Evolutionary conservation across 306 rosid species (phyloP).

Genomic region (Clitoria ternatea): DNA sequence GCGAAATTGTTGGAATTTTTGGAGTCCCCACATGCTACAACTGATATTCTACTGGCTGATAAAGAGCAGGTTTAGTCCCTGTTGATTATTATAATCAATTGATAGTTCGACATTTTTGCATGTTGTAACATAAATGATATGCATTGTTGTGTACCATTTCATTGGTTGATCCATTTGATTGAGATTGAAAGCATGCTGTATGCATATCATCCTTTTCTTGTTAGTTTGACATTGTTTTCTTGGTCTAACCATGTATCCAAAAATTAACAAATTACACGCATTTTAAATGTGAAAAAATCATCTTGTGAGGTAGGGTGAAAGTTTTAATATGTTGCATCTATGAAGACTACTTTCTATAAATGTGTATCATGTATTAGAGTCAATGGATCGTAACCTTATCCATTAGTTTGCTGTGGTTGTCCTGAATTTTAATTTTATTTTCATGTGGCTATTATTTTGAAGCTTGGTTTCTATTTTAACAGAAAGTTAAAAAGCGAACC

Average conservation of each 20-base stretch:
- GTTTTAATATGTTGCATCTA: not conserved
- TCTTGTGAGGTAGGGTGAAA: not conserved
- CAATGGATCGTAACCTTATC: not conserved
- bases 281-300: not conserved
- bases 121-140: not conserved
- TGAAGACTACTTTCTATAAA: not conserved
- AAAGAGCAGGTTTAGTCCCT: conserved; percentile 63
- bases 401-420: not conserved
- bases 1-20: conserved; percentile 81
- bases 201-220: not conserved
- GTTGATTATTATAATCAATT: not conserved
- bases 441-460: not conserved
- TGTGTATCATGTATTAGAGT: not conserved
- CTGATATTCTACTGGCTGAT: conserved; percentile 82
- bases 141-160: not conserved
- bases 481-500: conserved; percentile 79
- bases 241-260: not conserved
- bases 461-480: conserved; percentile 30
- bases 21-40: conserved; percentile 90
- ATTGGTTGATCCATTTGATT: not conserved
- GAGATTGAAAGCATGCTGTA: not conserved
- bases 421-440: not conserved
- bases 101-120: not conserved
- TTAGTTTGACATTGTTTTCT: not conserved
- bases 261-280: not conserved